Evolutionary conservation across 306 rosid genomes (phyloP), one percentile per base, ranked within the genome.

Genomic region (Citrullus colocynthis): DNA sequence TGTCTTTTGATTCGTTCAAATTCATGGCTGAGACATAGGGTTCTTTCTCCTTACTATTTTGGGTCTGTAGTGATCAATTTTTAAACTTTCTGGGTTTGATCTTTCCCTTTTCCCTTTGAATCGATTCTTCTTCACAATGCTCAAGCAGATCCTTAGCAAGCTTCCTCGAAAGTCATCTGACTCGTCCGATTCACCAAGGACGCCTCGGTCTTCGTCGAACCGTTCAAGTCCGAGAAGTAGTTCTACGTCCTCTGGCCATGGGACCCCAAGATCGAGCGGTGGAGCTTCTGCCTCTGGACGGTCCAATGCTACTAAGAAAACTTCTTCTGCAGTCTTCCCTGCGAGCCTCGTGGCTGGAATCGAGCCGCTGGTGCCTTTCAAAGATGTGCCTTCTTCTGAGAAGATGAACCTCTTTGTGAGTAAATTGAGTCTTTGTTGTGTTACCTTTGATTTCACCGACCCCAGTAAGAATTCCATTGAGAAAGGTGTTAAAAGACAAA

Each of bases 381-480:
- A 87, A 78, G 97, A 93, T 66, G 96, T 90, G 80, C 86, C 92
- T 2, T 81, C 60, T 36, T 63, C 89, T 3, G 96, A 93, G 75
- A 93, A 84, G 85, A 88, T 89, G 96, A 90, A 89, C 83, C 93
- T 93, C 32, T 90, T 89, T 20, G 86, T 93, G 51, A 93, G 97
- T 85, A 93, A 93, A 89, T 79, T 93, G 78, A 90, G 97, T 80
- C 97, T 93, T 79, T 93, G 97, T 36, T 90, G 96, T 69, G 92
- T 90, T 1, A 84, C 92, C 18, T 93, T 93, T 49, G 97, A 93
- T 87, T 93, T 93, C 83, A 83, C 87, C 7, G 92, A 90, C 78
- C 90, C 92, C n/a, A 76, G 83, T 70, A 93, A 93, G 91, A 87
- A 85, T 78, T 73, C 83, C 18, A 86, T 83, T 30, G 97, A 93